Percentiles rank a stretch among this genome's conserved stretches.
phyloP scores from a whole-genome alignment of 2,329 filamentous ascomycete genomes.

The Pestalotiopsis sp. region DNA sequence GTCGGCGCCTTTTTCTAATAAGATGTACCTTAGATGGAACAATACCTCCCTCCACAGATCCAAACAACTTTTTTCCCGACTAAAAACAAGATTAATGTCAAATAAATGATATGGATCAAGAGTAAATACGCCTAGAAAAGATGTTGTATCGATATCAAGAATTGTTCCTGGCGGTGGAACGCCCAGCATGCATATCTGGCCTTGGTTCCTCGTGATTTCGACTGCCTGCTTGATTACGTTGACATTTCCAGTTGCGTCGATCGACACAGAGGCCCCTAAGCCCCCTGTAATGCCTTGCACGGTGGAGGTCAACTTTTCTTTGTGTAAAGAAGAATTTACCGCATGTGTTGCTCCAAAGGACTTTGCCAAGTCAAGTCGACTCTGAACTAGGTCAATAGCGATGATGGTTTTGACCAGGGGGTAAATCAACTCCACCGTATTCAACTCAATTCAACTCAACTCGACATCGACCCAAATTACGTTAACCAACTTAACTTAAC shows the following conservation, averaged over 20 bases:
- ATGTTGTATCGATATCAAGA: not conserved
- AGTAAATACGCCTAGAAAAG: not conserved
- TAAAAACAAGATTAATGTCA: not conserved
- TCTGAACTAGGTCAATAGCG: not conserved
- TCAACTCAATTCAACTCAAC: no score
- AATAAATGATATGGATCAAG: not conserved
- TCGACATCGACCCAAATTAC: no score
- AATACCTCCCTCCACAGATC: not conserved
- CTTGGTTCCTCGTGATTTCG: not conserved
- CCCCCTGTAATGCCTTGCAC: not conserved
- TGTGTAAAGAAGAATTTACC: not conserved
- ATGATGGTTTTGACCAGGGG: constrained; percentile 6
- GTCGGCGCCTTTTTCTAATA: no score
- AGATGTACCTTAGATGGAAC: not conserved
- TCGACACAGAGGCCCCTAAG: not conserved
- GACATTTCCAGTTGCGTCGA: not conserved
- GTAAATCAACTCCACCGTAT: no score
- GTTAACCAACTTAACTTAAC: no score
- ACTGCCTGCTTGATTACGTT: not conserved
- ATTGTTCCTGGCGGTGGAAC: not conserved
- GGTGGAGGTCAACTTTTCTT: not conserved
- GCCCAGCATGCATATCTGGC: not conserved
- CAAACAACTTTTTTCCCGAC: not conserved
- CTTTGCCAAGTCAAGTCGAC: not conserved
- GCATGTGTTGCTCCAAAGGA: not conserved